Base-by-base conservation (phyloP, 495 filamentous ascomycete genomes). In the Annulohypoxylon nitens region DNA sequence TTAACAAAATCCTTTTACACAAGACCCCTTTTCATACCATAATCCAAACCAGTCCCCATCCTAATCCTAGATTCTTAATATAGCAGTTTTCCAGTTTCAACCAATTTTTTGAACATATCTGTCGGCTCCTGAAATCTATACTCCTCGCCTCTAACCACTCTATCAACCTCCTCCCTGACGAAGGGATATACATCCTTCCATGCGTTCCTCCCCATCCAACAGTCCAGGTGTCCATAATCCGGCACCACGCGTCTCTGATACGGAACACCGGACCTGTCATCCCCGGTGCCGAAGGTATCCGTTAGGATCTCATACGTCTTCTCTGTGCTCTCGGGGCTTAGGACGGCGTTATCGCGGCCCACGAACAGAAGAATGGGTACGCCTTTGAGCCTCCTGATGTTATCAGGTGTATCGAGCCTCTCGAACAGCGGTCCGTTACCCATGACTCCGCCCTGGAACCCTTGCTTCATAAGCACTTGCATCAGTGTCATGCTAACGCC, bases 171-270 rank as follows among this genome's bases (percentile, higher is more conserved):
- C 66, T 85, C 83, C 64, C 83, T 69, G 3, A 91, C 85, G 62
- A 86, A 83, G 30, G 88, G 89, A 73, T 86, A 92, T 10, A 92
- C 86, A 76, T 91, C 90, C 75, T 82, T 87, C 79, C 83, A 88
- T 9, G 88, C 88, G 50, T 85, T 81, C 43, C 86, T 83, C 0
- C 90, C 90, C 84, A 92, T 89, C 87, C 90, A 91, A 57, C 83
- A 84, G 79, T 92, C 90, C 60, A 92, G 75, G 75, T 92, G 90
- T 25, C 90, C 90, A 64, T 91, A 90, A n/a, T 87, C 86, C 7
- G 87, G 84, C 7, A 90, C 84, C 6, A 90, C 83, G 20, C 81
- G 73, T 16, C 89, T 79, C 43, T 80, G 81, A 76, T 91, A 91
- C 54, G 82, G 61, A 14, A 81, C 75, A 47, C 79, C 81, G n/a